Evolutionary conservation across 495 filamentous ascomycete species (phyloP).

Genomic region (Friedmanniomyces simplex): DNA sequence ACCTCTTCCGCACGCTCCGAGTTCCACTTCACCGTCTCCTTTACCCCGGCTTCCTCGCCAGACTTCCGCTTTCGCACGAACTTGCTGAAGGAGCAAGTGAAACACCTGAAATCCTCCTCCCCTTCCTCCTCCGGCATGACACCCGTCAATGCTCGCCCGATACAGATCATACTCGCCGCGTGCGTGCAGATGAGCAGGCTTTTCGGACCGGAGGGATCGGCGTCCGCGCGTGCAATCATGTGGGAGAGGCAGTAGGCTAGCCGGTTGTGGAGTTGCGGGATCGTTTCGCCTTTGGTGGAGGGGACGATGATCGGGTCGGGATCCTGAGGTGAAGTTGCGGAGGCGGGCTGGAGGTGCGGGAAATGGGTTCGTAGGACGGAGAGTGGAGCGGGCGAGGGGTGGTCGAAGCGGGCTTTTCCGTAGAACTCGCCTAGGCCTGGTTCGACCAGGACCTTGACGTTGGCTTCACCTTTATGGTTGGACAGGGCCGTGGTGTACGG

Average conservation of each 20-base stretch:
- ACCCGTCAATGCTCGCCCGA: slow-evolving; percentile 71
- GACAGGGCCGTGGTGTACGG: slow-evolving; percentile 49
- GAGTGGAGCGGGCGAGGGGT: slow-evolving; percentile 63
- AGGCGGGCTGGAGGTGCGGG: slow-evolving; percentile 40
- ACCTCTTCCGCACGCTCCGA: slow-evolving; percentile 28
- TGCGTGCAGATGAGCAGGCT: slow-evolving; percentile 79
- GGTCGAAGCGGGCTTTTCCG: slow-evolving; percentile 66
- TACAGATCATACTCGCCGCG: slow-evolving; percentile 76
- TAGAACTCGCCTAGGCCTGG: slow-evolving; percentile 87
- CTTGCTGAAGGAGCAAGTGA: slow-evolving; percentile 67
- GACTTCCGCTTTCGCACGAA: slow-evolving; percentile 35
- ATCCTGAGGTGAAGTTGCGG: not conserved
- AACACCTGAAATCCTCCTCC: slow-evolving; percentile 74
- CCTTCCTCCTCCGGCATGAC: slow-evolving; percentile 55
- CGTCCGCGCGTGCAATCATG: slow-evolving; percentile 64
- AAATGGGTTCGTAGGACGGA: slow-evolving; percentile 53
- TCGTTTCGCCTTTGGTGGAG: slow-evolving; percentile 59
- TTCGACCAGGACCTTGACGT: slow-evolving; percentile 53
- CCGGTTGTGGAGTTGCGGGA: slow-evolving; percentile 69
- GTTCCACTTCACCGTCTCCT: slow-evolving; percentile 20
- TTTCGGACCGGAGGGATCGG: slow-evolving; percentile 40
- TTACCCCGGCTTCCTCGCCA: slow-evolving; percentile 3
- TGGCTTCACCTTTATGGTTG: slow-evolving; percentile 23
- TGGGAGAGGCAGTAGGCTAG: slow-evolving; percentile 56
- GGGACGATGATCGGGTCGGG: slow-evolving; percentile 49